phyloP scores from a whole-genome alignment of 805 yeast species.

The Sugiyamaella lignohabitans region DNA sequence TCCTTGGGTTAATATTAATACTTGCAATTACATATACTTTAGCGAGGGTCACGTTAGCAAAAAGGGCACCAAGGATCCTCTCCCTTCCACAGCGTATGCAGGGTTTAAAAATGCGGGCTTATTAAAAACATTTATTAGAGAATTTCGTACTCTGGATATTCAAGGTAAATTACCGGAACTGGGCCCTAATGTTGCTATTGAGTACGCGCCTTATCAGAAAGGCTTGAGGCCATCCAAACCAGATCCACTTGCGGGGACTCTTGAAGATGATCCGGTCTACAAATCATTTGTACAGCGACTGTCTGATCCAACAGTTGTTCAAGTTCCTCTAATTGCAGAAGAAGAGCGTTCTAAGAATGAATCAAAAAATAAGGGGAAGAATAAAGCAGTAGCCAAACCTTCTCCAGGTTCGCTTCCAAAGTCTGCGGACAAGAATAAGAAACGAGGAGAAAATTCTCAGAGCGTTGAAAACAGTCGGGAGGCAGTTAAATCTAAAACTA shows the following conservation, averaged over 20 bases:
- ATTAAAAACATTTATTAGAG: constrained; percentile 30
- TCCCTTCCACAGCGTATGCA: constrained; percentile 40
- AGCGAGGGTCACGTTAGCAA: constrained; percentile 28
- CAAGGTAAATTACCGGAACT: neutral
- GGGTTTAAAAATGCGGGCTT: constrained; percentile 31
- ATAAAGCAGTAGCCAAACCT: no score
- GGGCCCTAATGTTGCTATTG: constrained; percentile 15
- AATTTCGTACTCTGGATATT: constrained; percentile 21
- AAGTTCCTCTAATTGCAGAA: neutral
- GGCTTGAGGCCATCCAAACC: constrained; percentile 7
- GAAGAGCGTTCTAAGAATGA: no score
- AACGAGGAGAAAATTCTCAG: no score
- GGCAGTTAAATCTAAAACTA: no score
- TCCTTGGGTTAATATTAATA: constrained; percentile 20
- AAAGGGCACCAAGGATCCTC: constrained; percentile 33
- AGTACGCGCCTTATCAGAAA: constrained; percentile 25
- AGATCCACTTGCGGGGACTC: constrained; percentile 28
- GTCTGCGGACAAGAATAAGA: no score
- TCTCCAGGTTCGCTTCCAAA: no score
- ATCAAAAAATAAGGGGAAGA: no score
- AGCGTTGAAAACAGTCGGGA: no score
- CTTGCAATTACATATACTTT: constrained; percentile 19
- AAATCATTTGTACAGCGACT: constrained; percentile 25
- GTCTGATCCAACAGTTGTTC: neutral
- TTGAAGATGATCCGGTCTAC: constrained; percentile 29